Evolutionary conservation across 352 stramenopile species (phyloP), one percentile per base, ranked within the genome.

Genomic region (Globisporangium viniferum): DNA sequence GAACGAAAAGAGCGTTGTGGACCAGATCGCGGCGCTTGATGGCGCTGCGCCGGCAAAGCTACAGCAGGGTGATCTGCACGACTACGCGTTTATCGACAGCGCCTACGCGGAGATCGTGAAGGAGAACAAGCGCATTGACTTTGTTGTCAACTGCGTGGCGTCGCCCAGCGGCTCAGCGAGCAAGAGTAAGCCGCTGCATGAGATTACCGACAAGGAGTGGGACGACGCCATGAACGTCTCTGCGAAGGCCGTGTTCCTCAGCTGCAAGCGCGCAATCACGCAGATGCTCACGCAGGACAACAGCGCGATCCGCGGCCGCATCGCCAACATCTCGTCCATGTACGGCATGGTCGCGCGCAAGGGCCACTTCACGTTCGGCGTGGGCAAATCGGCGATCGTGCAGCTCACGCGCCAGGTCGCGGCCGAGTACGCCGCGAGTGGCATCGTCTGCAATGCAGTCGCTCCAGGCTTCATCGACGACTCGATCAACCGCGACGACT

Each of bases 111-210:
- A 63, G 1, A 69, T 88, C 31, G 77, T 74, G 27, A 80, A 80
- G 58, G 54, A 79, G 44, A 80, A 86, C 63, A 77, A 73, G 58
- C 84, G 84, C 61, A 80, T 90, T 29, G 84, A 90, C 71, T 92
- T 92, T 75, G 80, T 90, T 18, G 80, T 90, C 63, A 90, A 92
- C 71, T 92, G 81, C 59, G 68, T 90, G 12, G 77, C 80, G 0
- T 54, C 72, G 1, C 75, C 73, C 5, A 71, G 70, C 18, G 69
- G 69, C 8, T 73, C 68, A 46, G 75, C 67, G 0, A 71, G 71
- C 46, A 83, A 84, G 70, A 68, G 73, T 5, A 78, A 39, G 9
- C 29, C 70, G 46, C 68, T 90, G 15, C 72, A 78, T 24, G 77
- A 90, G 27, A 62, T 80, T 33, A 73, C 87, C 14, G 73, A 75